Evolutionary conservation across 306 rosid species (phyloP).

Genomic region (Corylus avellana): DNA sequence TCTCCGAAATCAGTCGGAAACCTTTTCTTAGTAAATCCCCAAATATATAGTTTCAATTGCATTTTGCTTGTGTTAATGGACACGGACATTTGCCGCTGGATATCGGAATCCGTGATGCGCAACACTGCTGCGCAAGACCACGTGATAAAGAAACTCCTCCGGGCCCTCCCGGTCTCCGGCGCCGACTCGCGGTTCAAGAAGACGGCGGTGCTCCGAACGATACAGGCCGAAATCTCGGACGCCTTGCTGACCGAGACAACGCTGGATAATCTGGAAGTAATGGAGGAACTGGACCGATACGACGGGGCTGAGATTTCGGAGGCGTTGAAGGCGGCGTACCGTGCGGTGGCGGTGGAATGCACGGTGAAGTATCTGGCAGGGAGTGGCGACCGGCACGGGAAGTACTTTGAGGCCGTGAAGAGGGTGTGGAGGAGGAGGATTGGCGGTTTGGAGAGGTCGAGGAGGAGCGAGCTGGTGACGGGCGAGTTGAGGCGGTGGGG

Average conservation of each 20-base stretch:
- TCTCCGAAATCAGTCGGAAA: background rate
- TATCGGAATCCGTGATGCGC: constrained; percentile 61
- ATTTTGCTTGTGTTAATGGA: constrained; percentile 22
- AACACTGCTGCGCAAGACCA: constrained; percentile 41
- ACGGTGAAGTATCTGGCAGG: constrained; percentile 53
- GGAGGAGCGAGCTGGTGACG: constrained; percentile 31
- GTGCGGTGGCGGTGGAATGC: constrained; percentile 74
- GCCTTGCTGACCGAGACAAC: constrained; percentile 48
- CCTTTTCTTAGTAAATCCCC: background rate
- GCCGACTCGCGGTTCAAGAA: constrained; percentile 56
- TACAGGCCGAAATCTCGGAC: constrained; percentile 37
- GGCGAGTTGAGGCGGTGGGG: constrained; percentile 47
- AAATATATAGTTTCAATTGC: background rate
- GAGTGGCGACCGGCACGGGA: constrained; percentile 26
- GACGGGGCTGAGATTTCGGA: constrained; percentile 23
- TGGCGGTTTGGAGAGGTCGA: constrained; percentile 23
- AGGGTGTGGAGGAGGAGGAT: constrained; percentile 68
- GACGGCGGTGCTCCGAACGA: constrained; percentile 60
- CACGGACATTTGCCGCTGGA: constrained; percentile 53
- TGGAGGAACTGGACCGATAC: constrained; percentile 45
- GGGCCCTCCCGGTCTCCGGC: constrained; percentile 39
- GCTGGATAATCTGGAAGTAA: constrained; percentile 47
- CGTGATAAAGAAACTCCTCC: constrained; percentile 33
- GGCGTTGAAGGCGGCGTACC: constrained; percentile 57
- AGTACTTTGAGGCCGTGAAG: constrained; percentile 46